Base-by-base conservation (phyloP, 805 yeast genomes). In the Saturnispora galanensis region DNA sequence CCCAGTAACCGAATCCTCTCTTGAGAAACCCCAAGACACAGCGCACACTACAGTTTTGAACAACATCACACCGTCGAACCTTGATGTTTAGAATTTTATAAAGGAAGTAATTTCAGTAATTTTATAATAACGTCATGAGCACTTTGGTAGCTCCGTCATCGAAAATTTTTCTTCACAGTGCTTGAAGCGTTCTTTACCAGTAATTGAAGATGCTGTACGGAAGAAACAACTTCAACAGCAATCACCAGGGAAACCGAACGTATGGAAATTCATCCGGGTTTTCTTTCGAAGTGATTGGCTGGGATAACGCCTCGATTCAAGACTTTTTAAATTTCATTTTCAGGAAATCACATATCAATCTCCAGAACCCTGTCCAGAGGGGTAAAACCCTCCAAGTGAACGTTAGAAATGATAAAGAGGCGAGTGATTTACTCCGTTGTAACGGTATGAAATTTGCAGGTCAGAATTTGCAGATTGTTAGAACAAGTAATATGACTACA, bases 391-490 rank as follows among this genome's bases (percentile, higher is more conserved):
- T 87, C 16, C 68, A 70, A 35, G 95, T 84, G 0, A 68, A 67
- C 13, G 89, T 84, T 12, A 66, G 66, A 34, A 62, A 61, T 4
- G 65, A 68, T 29, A 62, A 64, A 21, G 86, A 84, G 15, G 87
- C 87, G 0, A 69, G 74, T 16, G 71, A 68, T 6, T 63, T 87
- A 40, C 59, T 66, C 35, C 74, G 71, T 48, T 80, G 82, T 75
- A 69, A 73, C 35, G 96, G 96, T n/a, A 79, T 82, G 41, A 69
- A 79, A 47, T 88, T 86, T 67, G 94, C 95, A 1, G 90, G 93
- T 9, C 73, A 76, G 39, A 57, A 76, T 2, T 68, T 89, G 53
- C 71, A 69, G 49, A 71, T 89, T 49, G 13, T 13, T 17, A 65
- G 69, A 41, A 52, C 44, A 8, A 61, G 70, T 4, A 34, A 35